These are phyloP conservation scores for Entomortierella lignicola DNA, from an alignment of 192 early-diverging fungal genomes.

Conservation along the genomic window DNA sequence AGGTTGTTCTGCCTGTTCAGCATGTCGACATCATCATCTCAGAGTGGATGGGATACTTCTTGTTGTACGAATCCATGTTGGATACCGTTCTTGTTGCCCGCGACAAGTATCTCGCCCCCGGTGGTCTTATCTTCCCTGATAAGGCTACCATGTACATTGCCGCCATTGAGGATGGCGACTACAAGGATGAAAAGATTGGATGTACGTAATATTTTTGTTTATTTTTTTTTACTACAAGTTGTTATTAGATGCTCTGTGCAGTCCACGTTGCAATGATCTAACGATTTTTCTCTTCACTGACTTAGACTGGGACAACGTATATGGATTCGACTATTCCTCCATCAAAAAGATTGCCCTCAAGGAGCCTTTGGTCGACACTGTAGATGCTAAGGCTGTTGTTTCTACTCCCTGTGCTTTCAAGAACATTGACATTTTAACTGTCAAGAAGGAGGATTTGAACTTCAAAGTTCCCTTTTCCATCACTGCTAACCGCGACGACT, in stretches of 20 bases:
- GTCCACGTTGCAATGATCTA: too few species aligned
- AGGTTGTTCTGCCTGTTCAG: constrained; percentile 78
- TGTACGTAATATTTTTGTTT: constrained; percentile 37
- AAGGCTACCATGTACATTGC: constrained; percentile 77
- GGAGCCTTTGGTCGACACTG: constrained; percentile 87
- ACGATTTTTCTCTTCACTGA: background rate
- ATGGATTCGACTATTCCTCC: constrained; percentile 92
- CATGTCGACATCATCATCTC: constrained; percentile 89
- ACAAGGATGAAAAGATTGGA: constrained; percentile 79
- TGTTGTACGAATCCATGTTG: constrained; percentile 92
- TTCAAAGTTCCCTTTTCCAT: constrained; percentile 81
- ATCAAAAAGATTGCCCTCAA: constrained; percentile 82
- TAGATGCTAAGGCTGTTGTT: constrained; percentile 74
- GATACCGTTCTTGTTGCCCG: constrained; percentile 88
- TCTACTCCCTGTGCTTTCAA: constrained; percentile 74
- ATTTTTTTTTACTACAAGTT: too few species aligned
- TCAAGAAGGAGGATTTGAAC: constrained; percentile 75
- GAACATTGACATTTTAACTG: constrained; percentile 77
- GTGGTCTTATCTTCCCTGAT: constrained; percentile 74
- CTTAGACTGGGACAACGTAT: constrained; percentile 90
- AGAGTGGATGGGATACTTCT: constrained; percentile 96
- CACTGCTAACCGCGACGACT: constrained; percentile 67
- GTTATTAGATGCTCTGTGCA: too few species aligned
- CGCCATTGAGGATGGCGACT: constrained; percentile 82
- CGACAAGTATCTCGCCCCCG: constrained; percentile 77